Evolutionary conservation across 2,329 filamentous ascomycete species (phyloP), one percentile per base, ranked within the genome.

Genomic region (Cladophialophora immunda): DNA sequence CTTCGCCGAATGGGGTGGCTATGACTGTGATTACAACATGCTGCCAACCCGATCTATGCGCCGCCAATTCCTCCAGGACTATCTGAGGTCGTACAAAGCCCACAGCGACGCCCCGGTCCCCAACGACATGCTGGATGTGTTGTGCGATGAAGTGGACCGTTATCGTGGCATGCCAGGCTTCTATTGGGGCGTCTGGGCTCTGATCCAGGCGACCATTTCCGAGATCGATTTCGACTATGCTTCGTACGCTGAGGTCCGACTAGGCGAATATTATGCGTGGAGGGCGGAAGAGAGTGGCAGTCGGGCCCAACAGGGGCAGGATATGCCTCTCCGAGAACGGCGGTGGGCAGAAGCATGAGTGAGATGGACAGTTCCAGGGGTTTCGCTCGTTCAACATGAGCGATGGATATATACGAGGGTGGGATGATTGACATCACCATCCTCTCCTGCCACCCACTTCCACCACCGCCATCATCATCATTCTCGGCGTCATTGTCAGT

Each of bases 201-300:
- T 96, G 70, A 98, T 99, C 71, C 95, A 99, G 82, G 92, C 94
- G 2, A 92, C 88, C 62, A 98, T 99, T 71, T 97, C 92, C 11
- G 88, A 94, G 71, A 99, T 99, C 74, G 92, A 97, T 76, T 99
- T 99, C 76, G 94, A 99, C 80, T 99, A 99, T 77, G 92, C 93
- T 52, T 88, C 86, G 8, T 99, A 98, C 77, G 94, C 95, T 11
- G 92, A 97, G 78, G 80, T 90, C 17, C 86, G 95, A 63, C 83
- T 99, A 5, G 90, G 91, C 58, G 95, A 98, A 81, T 98, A 97
- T 80, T 97, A 90, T 86, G 93, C 90, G 3, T 97, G 93, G 93
- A 92, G 94, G 76, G 89, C 85, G 54, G 92, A 94, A 77, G 79
- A 82, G 25, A 67, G 36, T 29, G 91, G 90, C 7, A 87, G 83